Evolutionary conservation across 2,329 filamentous ascomycete genomes (phyloP).

Genomic region (Colletotrichum sp.): DNA sequence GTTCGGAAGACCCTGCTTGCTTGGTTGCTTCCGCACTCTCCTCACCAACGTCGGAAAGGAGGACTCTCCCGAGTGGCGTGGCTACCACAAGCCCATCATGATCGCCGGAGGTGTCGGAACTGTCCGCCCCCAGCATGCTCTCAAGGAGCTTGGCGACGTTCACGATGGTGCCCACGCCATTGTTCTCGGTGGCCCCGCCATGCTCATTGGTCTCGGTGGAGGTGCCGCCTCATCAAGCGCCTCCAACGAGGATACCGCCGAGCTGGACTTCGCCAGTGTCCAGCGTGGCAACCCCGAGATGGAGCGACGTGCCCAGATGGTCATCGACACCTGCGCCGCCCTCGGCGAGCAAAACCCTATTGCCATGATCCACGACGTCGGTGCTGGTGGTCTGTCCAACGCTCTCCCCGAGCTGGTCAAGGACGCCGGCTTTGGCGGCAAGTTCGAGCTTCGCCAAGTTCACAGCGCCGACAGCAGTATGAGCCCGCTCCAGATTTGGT

Average conservation of each 20-base stretch:
- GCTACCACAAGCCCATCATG: conserved; percentile 99
- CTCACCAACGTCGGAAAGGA: conserved; percentile 69
- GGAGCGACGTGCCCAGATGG: conserved; percentile 93
- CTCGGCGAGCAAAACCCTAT: conserved; percentile 88
- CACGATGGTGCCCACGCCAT: conserved; percentile 88
- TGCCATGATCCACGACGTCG: conserved; percentile 96
- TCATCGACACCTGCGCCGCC: conserved; percentile 92
- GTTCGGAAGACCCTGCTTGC: conserved; percentile 88
- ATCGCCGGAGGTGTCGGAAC: conserved; percentile 95
- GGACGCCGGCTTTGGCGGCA: conserved; percentile 88
- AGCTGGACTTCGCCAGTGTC: conserved; percentile 96
- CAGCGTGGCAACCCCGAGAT: conserved; percentile 97
- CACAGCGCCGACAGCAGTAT: conserved; percentile 90
- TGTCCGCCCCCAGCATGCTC: conserved; percentile 86
- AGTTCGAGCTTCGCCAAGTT: conserved; percentile 92
- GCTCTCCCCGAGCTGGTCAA: conserved; percentile 84
- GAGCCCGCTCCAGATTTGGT: conserved; percentile 98
- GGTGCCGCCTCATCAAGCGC: conserved; percentile 92
- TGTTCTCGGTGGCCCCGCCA: conserved; percentile 93
- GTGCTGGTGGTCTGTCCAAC: conserved; percentile 82
- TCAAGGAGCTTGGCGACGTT: conserved; percentile 82
- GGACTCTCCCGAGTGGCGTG: conserved; percentile 70
- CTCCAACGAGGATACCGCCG: conserved; percentile 86
- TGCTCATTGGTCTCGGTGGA: conserved; percentile 96
- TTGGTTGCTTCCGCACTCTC: conserved; percentile 91